These are phyloP conservation scores for Saccharomycopsis oosterbeekiorum DNA, from an alignment of 805 yeast species.

Conservation along the genomic window DNA sequence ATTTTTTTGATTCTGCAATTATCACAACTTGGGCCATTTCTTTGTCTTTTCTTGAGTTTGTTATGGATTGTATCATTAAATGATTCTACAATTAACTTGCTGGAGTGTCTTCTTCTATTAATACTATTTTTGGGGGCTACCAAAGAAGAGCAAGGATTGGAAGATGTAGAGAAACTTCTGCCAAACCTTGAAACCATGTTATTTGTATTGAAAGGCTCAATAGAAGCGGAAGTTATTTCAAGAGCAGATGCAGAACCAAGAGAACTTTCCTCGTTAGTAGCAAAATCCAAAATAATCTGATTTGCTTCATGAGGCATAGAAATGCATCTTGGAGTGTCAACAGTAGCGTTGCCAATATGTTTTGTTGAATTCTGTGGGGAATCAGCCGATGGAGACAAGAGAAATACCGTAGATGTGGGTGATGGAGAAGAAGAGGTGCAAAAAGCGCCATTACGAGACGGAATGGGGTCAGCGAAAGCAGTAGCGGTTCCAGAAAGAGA, in stretches of 20 bases:
- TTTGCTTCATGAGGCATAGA: background rate
- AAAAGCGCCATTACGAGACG: no score
- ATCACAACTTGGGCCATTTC: slow-evolving; percentile 71
- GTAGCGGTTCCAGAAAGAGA: background rate
- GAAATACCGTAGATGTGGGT: no score
- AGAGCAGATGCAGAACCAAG: background rate
- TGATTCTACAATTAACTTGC: background rate
- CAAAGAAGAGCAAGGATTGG: background rate
- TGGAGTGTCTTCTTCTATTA: background rate
- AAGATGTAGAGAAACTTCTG: background rate
- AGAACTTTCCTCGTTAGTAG: background rate
- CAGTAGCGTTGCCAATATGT: background rate
- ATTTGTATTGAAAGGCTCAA: background rate
- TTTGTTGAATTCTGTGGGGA: no score
- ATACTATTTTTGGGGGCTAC: background rate
- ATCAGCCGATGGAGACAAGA: no score
- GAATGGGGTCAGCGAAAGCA: no score
- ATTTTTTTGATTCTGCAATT: slow-evolving; percentile 59
- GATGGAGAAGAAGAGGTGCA: background rate
- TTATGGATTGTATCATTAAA: background rate
- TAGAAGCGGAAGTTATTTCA: background rate
- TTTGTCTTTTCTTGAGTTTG: slow-evolving; percentile 31
- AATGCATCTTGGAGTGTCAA: background rate
- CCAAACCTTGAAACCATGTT: background rate
- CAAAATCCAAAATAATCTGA: background rate